Evolutionary conservation across 23 red algal species (phyloP).

Genomic region (Agarophyton chilense): DNA sequence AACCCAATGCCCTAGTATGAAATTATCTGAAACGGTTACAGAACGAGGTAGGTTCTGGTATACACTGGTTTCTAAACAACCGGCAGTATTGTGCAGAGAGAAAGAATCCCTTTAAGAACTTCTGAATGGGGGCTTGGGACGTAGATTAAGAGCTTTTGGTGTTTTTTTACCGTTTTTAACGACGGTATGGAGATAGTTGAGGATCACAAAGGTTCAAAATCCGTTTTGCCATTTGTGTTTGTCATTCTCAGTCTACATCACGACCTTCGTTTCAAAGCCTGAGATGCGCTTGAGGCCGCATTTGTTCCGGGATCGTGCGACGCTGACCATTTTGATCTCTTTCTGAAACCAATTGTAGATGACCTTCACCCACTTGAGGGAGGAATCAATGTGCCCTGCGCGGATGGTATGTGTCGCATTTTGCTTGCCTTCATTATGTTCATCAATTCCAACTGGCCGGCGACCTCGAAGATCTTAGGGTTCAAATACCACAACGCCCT

Average conservation of each 20-base stretch:
- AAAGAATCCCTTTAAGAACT: no score
- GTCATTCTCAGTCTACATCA: neutral
- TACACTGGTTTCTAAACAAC: no score
- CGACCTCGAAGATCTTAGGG: neutral
- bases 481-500: neutral
- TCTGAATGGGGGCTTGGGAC: no score
- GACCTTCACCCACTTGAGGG: neutral
- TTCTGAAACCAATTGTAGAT: neutral
- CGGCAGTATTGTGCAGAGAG: no score
- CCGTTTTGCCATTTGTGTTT: neutral
- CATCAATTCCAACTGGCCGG: neutral
- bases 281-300: neutral
- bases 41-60: no score
- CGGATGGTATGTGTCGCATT: neutral
- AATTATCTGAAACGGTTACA: no score
- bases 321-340: neutral
- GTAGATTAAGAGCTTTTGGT: neutral
- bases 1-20: no score
- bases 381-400: neutral
- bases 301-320: neutral
- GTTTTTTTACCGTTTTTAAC: neutral
- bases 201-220: neutral
- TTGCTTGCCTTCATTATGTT: neutral
- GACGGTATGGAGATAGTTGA: neutral
- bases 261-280: neutral